These are phyloP conservation scores for Pterula multifida DNA, from an alignment of 1,284 basidiomycete genomes.

Conservation along the genomic window DNA sequence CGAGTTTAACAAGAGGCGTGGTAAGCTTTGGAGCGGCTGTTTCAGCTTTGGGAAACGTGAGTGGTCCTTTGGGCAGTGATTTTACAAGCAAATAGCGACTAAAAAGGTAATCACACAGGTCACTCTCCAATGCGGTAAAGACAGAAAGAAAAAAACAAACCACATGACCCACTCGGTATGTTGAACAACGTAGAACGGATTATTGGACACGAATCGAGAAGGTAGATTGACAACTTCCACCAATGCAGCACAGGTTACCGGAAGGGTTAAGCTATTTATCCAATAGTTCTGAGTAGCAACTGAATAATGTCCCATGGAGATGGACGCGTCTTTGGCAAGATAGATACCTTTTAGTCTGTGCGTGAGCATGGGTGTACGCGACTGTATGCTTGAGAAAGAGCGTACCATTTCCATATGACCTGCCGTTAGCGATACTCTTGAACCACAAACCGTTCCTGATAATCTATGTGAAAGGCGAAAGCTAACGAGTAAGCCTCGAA, in stretches of 20 bases:
- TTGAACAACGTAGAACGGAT: conserved; percentile 43
- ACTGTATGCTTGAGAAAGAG: background rate
- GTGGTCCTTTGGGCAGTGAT: conserved; percentile 10
- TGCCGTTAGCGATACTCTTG: conserved; percentile 35
- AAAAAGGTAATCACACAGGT: background rate
- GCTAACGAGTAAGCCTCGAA: conserved; percentile 3
- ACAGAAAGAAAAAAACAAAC: conserved; percentile 24
- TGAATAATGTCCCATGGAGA: conserved; percentile 35
- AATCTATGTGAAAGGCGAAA: too few relatives aligned
- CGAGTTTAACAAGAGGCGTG: conserved; percentile 33
- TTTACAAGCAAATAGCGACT: conserved; percentile 26
- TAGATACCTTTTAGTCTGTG: conserved; percentile 36
- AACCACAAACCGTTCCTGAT: conserved; percentile 55
- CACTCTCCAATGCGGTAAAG: background rate
- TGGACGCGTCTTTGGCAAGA: conserved; percentile 40
- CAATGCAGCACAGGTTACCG: conserved; percentile 38
- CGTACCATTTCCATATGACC: conserved; percentile 46
- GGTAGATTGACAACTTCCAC: conserved; percentile 51
- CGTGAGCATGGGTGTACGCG: background rate
- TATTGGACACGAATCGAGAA: conserved; percentile 29
- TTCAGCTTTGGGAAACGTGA: background rate
- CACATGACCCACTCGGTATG: conserved; percentile 56
- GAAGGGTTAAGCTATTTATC: conserved; percentile 32
- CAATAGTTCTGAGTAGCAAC: conserved; percentile 22
- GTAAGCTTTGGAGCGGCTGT: conserved; percentile 2